Conservation (phyloP, 768 basidiomycete species). For the Tephrocybe sp. region DNA sequence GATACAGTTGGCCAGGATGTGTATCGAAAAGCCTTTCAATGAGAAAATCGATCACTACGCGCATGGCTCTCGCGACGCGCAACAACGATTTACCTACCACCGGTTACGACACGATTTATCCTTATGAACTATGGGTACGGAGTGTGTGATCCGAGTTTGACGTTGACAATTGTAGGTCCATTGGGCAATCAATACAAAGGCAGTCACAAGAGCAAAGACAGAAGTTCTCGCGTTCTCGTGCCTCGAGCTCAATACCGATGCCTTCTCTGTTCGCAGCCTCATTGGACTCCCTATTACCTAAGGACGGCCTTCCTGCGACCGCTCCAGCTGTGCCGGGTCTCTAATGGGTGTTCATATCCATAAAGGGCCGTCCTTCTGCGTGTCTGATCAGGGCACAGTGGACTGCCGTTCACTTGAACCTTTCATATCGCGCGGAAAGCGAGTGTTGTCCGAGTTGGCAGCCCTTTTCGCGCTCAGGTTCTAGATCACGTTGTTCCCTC, state of each 20-base stretch:
- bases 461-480: slow-evolving; percentile 7
- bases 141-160: too few relatives aligned
- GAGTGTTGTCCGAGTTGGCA: not conserved
- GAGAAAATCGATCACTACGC: not conserved
- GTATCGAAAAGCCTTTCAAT: slow-evolving; percentile 63
- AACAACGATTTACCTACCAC: too few relatives aligned
- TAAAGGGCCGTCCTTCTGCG: not conserved
- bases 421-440: not conserved
- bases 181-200: not conserved
- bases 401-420: not conserved
- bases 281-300: too few relatives aligned
- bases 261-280: too few relatives aligned
- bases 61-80: too few relatives aligned
- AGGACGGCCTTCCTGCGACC: too few relatives aligned
- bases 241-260: not conserved
- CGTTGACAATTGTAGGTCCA: not conserved
- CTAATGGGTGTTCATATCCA: not conserved
- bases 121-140: too few relatives aligned
- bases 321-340: too few relatives aligned
- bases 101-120: too few relatives aligned
- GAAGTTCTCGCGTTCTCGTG: not conserved
- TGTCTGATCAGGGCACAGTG: too few relatives aligned
- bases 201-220: not conserved
- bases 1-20: slow-evolving; percentile 60
- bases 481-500: slow-evolving; percentile 6